Conservation (phyloP, 2,329 filamentous ascomycete genomes). For the Aspergillus ochraceoroseus region DNA sequence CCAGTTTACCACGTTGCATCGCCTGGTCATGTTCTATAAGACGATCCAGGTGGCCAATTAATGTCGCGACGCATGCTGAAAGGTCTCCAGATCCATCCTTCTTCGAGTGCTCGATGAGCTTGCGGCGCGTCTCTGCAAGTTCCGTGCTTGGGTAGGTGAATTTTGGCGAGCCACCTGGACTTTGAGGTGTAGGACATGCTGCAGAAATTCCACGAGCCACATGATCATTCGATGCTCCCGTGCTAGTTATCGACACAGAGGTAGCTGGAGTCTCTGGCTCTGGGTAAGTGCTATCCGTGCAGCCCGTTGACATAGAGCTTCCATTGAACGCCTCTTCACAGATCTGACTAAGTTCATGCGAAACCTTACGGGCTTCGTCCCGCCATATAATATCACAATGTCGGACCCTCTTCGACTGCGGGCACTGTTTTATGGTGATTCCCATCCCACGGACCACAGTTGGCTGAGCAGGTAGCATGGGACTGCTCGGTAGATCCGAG, state of each 20-base stretch:
- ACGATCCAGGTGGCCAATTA: slow-evolving; percentile 57
- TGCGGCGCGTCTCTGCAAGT: slow-evolving; percentile 55
- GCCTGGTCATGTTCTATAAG: slow-evolving; percentile 47
- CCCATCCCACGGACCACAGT: slow-evolving; percentile 34
- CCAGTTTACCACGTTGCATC: slow-evolving; percentile 5
- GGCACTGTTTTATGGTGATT: slow-evolving; percentile 26
- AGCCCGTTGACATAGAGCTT: slow-evolving; percentile 51
- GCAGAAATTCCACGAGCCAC: slow-evolving; percentile 20
- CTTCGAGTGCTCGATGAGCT: slow-evolving; percentile 51
- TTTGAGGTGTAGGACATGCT: slow-evolving; percentile 43
- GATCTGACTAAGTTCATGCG: slow-evolving; percentile 77
- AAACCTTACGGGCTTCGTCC: slow-evolving; percentile 78
- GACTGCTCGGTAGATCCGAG: slow-evolving; percentile 33
- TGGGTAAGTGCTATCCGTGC: slow-evolving; percentile 41
- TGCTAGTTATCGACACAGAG: slow-evolving; percentile 38
- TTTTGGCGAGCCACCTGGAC: slow-evolving; percentile 43
- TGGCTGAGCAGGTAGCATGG: slow-evolving; percentile 40
- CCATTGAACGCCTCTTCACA: slow-evolving; percentile 90
- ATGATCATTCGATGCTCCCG: slow-evolving; percentile 24
- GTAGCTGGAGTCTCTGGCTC: slow-evolving; percentile 51
- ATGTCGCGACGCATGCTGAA: slow-evolving; percentile 52
- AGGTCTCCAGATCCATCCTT: slow-evolving; percentile 43
- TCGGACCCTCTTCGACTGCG: slow-evolving; percentile 42
- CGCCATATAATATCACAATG: slow-evolving; percentile 53
- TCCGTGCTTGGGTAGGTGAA: slow-evolving; percentile 50